phyloP scores from a whole-genome alignment of 2,329 filamentous ascomycete genomes.

The Aspergillus pseudotamarii region DNA sequence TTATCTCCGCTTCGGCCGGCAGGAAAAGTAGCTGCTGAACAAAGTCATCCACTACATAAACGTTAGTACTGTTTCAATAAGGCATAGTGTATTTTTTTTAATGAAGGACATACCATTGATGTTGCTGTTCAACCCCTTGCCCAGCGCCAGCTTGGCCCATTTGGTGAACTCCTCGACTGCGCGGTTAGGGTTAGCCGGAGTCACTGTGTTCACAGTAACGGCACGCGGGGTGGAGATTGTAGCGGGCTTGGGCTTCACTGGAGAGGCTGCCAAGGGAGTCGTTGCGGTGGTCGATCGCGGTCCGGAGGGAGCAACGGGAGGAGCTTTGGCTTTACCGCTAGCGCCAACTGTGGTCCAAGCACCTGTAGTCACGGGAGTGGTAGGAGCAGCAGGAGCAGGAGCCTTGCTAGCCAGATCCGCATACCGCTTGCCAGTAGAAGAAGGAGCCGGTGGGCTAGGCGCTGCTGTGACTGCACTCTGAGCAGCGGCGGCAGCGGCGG shows the following conservation, averaged over 20 bases:
- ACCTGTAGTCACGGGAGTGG: constrained; percentile 46
- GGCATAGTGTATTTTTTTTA: not conserved
- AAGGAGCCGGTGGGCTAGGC: constrained; percentile 42
- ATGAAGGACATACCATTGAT: constrained; percentile 62
- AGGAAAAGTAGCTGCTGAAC: constrained; percentile 74
- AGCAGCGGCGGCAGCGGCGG: constrained; percentile 45
- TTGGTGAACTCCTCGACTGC: constrained; percentile 93
- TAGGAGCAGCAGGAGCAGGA: constrained; percentile 48
- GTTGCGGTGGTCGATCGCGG: constrained; percentile 53
- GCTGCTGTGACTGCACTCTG: constrained; percentile 47
- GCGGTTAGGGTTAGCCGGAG: constrained; percentile 52
- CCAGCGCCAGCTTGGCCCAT: constrained; percentile 81
- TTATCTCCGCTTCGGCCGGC: constrained; percentile 75
- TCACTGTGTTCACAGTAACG: constrained; percentile 49
- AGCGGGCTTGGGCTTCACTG: constrained; percentile 56
- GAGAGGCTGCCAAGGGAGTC: constrained; percentile 38
- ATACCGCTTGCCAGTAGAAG: constrained; percentile 76
- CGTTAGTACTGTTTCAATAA: constrained; percentile 36
- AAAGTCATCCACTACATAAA: constrained; percentile 71
- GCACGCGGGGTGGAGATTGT: constrained; percentile 54
- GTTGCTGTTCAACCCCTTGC: constrained; percentile 69
- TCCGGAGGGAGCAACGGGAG: constrained; percentile 51
- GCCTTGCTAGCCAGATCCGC: constrained; percentile 89
- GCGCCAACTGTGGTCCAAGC: constrained; percentile 97
- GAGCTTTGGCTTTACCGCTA: constrained; percentile 84